phyloP scores from a whole-genome alignment of 192 early-diverging fungal genomes.

The Kappamyces sp. region DNA sequence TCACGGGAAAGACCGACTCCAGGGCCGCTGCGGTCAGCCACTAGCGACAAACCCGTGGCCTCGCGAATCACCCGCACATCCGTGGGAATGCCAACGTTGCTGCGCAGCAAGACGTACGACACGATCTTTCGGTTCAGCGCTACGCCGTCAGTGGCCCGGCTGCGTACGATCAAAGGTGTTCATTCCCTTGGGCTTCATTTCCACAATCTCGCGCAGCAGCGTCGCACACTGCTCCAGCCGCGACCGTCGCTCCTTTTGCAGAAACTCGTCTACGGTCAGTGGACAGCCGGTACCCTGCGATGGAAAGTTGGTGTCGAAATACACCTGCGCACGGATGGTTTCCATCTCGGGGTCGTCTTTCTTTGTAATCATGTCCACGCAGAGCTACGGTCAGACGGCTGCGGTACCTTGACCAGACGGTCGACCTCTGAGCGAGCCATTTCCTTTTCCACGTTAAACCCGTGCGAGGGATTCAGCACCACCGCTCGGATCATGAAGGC shows the following conservation, averaged over 20 bases:
- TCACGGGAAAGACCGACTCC: slow-evolving; percentile 59
- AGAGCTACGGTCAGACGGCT: slow-evolving; percentile 22
- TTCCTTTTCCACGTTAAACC: slow-evolving; percentile 46
- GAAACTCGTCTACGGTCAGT: slow-evolving; percentile 39
- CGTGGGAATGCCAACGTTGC: slow-evolving; percentile 47
- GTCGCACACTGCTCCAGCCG: slow-evolving; percentile 34
- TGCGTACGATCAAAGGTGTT: no score
- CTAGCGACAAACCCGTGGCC: slow-evolving; percentile 40
- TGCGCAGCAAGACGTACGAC: slow-evolving; percentile 45
- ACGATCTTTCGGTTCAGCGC: slow-evolving; percentile 54
- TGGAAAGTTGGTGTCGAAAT: slow-evolving; percentile 59
- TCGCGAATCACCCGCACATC: slow-evolving; percentile 55
- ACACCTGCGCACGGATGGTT: slow-evolving; percentile 56
- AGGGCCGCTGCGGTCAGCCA: slow-evolving; percentile 39
- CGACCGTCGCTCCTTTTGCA: slow-evolving; percentile 46
- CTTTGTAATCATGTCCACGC: slow-evolving; percentile 39
- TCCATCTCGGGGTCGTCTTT: slow-evolving; percentile 34
- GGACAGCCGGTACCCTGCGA: slow-evolving; percentile 40
- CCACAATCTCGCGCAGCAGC: slow-evolving; percentile 42
- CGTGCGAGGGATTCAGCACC: slow-evolving; percentile 47
- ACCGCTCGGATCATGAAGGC: slow-evolving; percentile 55
- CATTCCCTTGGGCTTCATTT: slow-evolving; percentile 40
- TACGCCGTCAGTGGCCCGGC: slow-evolving; percentile 31
- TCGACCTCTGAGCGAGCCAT: slow-evolving; percentile 49
- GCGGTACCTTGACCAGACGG: slow-evolving; percentile 39